Percentiles rank a stretch among this genome's conserved stretches.
phyloP scores from a whole-genome alignment of 1,139 yeast genomes.

The Geotrichum australiense region DNA sequence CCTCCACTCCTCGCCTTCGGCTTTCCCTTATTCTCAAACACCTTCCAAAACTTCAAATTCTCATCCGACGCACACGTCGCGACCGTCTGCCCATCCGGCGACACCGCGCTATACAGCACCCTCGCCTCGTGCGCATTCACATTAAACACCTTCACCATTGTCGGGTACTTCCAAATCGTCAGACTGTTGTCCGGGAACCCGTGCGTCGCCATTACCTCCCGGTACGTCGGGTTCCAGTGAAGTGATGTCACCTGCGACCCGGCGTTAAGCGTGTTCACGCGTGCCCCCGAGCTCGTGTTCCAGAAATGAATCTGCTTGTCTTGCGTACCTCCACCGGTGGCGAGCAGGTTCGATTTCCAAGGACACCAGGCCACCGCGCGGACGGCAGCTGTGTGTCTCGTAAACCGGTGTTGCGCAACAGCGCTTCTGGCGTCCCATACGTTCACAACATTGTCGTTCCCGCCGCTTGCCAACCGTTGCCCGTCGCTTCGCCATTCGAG shows the following conservation, averaged over 20 bases:
- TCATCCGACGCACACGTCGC: constrained; percentile 98
- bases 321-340: constrained; percentile 95
- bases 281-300: constrained; percentile 87
- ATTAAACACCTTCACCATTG: constrained; percentile 82
- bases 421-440: constrained; percentile 89
- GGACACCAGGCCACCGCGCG: constrained; percentile 97
- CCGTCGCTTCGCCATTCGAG: constrained; percentile 83
- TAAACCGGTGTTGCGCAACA: constrained; percentile 67
- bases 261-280: constrained; percentile 81
- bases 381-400: constrained; percentile 87
- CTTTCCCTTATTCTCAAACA: constrained; percentile 57
- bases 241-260: constrained; percentile 92
- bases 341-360: constrained; percentile 69
- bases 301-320: constrained; percentile 90
- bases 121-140: constrained; percentile 88
- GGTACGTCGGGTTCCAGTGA: constrained; percentile 77
- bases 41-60: constrained; percentile 89
- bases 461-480: constrained; percentile 81
- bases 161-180: constrained; percentile 78
- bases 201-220: constrained; percentile 89
- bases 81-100: constrained; percentile 83
- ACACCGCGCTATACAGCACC: constrained; percentile 72
- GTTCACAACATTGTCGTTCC: constrained; percentile 88
- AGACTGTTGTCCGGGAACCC: constrained; percentile 89
- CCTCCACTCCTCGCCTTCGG: constrained; percentile 25